Evolutionary conservation across 352 stramenopile species (phyloP), one percentile per base, ranked within the genome.

Genomic region (Peronospora destructor): DNA sequence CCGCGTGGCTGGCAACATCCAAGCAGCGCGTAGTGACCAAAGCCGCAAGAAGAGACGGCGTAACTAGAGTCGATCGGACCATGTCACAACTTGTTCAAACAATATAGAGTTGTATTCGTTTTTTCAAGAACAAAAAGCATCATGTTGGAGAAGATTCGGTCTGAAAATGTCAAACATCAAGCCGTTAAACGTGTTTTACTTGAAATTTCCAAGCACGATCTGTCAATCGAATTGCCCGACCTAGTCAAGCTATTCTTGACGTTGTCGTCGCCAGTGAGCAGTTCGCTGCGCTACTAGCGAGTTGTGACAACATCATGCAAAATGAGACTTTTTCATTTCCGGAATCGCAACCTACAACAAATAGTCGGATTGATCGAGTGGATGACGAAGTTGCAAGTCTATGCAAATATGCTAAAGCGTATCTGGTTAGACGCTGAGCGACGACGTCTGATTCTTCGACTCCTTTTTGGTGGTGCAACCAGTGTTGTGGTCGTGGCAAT

Each of bases 1-100:
- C 58, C 77, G 84, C 40, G 83, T 92, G 28, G 88, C 84, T 36
- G 40, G 61, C 12, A 84, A 94, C 59, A 77, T 93, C 43, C 78
- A 93, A 49, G 56, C 58, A 6, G 49, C 71, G 14, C 66, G 67
- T 11, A 71, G 59, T n/a, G 69, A 64, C 21, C 53, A 63, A 12
- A 61, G 56, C 38, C 57, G 69, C 19, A 86, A 83, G 52, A 77
- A 68, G 49, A 55, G 56, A 54, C 56, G 61, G 52, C 57, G 35
- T 21, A 53, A 65, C 49, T 68, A 68, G 54, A 38, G 28, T 32
- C 28, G 6, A 12, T 32, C 10, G 28, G 28, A 32, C 28, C 28
- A 32, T 32, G 10, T 32, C 28, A 11, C 10, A 2, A 32, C 28
- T 6, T 32, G 16, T 26, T 3, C 23, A 26, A 26, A 3, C 23